Conservation (phyloP, 83 land plant species). For the Picea abies region DNA sequence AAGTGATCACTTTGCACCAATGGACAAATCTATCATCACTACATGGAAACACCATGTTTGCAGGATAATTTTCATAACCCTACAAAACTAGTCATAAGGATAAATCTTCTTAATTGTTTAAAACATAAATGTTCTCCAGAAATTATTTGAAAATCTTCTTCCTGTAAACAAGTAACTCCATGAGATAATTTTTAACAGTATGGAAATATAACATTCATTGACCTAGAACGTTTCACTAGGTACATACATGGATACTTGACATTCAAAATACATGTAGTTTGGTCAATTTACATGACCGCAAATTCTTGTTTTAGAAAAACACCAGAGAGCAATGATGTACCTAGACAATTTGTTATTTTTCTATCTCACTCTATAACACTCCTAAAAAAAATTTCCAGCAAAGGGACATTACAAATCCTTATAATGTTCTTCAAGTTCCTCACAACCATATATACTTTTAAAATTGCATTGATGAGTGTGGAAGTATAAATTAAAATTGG, state of each 20-base stretch:
- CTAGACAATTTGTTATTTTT: constrained; percentile 48
- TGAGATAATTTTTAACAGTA: no score
- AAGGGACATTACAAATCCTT: neutral
- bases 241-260: neutral
- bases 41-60: no score
- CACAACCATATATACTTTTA: constrained; percentile 20
- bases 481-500: constrained; percentile 30
- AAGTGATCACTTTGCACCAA: no score
- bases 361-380: constrained; percentile 26
- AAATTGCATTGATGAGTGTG: constrained; percentile 23
- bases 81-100: no score
- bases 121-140: no score
- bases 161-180: no score
- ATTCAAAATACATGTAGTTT: neutral
- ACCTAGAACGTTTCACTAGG: no score
- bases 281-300: neutral
- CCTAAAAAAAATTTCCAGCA: constrained; percentile 18
- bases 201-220: no score
- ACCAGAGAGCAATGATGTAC: constrained; percentile 28
- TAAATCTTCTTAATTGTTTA: no score
- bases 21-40: no score
- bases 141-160: no score
- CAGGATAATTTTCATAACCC: no score
- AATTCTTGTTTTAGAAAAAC: neutral
- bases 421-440: neutral